phyloP scores from a whole-genome alignment of 1,139 yeast genomes.

The Taiozyma sp. region DNA sequence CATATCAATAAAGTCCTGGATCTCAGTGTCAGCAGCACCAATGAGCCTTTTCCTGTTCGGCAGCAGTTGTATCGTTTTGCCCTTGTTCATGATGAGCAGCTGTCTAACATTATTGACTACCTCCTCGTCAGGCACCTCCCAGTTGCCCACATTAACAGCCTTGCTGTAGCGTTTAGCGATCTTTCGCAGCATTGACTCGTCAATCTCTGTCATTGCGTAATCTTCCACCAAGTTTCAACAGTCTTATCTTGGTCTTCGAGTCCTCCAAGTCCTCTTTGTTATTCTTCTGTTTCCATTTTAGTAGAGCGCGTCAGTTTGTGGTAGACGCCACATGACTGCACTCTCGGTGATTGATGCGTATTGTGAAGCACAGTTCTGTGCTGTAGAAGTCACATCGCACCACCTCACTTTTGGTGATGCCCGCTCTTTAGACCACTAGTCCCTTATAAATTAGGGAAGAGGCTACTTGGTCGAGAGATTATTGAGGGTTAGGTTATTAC shows the following conservation, averaged over 20 bases:
- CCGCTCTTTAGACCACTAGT: not conserved
- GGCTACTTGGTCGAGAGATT: too few species aligned
- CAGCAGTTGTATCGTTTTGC: conserved; percentile 10
- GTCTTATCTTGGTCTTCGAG: not conserved
- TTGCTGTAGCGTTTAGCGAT: conserved; percentile 12
- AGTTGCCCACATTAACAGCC: conserved; percentile 4
- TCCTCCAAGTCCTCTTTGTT: not conserved
- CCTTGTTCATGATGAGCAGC: conserved; percentile 12
- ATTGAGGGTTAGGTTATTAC: too few species aligned
- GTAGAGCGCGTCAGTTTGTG: not conserved
- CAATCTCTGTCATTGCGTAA: conserved; percentile 2
- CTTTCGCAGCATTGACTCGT: conserved; percentile 8
- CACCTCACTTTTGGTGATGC: not conserved
- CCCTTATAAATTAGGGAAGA: too few species aligned
- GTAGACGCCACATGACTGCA: not conserved
- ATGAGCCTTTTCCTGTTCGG: conserved; percentile 6
- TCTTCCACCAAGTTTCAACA: not conserved
- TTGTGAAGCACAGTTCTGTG: too few species aligned
- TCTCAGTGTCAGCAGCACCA: conserved; percentile 4
- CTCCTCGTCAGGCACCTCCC: conserved; percentile 11
- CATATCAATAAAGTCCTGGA: conserved; percentile 10
- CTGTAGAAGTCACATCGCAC: not conserved
- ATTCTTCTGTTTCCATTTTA: too few species aligned
- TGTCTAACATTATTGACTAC: conserved; percentile 3
- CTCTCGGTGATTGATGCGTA: too few species aligned